A percentile compares a stretch with the other conserved stretches of the same genome.
Evolutionary conservation across 805 yeast genomes (phyloP).

Genomic region (Kockiozyma suomiensis): DNA sequence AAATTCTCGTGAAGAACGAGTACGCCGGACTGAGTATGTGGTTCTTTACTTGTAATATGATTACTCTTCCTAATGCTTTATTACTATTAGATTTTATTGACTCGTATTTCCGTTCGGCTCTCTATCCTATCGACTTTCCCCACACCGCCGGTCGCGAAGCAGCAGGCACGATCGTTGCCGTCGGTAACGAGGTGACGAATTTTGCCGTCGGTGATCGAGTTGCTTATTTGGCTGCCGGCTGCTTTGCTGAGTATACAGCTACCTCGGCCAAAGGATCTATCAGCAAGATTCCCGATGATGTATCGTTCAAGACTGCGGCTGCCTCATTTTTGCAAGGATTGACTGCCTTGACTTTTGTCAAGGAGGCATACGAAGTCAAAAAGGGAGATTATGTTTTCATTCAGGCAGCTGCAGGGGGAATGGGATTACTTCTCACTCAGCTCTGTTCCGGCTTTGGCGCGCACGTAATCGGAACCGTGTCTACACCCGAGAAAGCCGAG

Average conservation of each 20-base stretch:
- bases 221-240: constrained; percentile 53
- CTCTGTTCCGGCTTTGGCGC: constrained; percentile 67
- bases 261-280: constrained; percentile 40
- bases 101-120: constrained; percentile 76
- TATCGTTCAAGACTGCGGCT: constrained; percentile 56
- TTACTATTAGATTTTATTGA: constrained; percentile 47
- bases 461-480: constrained; percentile 81
- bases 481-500: constrained; percentile 69
- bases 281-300: constrained; percentile 53
- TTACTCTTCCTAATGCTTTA: neutral
- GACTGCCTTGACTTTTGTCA: constrained; percentile 73
- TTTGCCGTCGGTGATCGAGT: constrained; percentile 72
- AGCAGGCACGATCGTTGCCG: constrained; percentile 63
- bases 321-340: constrained; percentile 70
- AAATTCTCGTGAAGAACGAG: constrained; percentile 69
- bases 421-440: constrained; percentile 73
- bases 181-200: constrained; percentile 59
- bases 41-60: neutral
- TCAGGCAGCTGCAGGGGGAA: constrained; percentile 97
- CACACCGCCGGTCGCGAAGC: constrained; percentile 64
- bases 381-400: constrained; percentile 72
- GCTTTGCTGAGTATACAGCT: constrained; percentile 75
- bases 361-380: constrained; percentile 66
- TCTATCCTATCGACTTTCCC: constrained; percentile 66
- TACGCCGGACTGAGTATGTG: constrained; percentile 58